Evolutionary conservation across 495 filamentous ascomycete genomes (phyloP).

Genomic region (Lepidopterella palustris): DNA sequence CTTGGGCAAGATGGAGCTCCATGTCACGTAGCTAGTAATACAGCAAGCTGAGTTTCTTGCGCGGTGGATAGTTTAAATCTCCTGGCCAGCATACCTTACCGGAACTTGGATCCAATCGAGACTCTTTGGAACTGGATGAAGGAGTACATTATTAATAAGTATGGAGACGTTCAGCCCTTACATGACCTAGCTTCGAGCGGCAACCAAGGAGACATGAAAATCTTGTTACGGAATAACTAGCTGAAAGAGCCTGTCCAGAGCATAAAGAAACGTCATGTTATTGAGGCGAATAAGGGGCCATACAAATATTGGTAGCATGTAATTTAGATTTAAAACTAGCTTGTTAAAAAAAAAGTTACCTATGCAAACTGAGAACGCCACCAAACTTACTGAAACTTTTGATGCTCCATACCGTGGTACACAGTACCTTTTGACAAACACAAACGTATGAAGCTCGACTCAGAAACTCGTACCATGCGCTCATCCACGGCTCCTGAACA

Average conservation of each 20-base stretch:
- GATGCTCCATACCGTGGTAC: not conserved
- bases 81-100: conserved; percentile 27
- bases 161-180: not conserved
- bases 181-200: not conserved
- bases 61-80: conserved; percentile 4
- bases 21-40: conserved; percentile 12
- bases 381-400: not conserved
- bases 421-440: too few relatives aligned
- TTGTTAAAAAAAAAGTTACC: not conserved
- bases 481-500: too few relatives aligned
- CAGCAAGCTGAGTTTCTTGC: conserved; percentile 1
- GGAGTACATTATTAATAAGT: not conserved
- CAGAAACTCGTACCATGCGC: too few relatives aligned
- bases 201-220: conserved; percentile 11
- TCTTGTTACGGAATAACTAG: conserved; percentile 1
- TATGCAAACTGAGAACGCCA: not conserved
- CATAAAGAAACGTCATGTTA: conserved; percentile 15
- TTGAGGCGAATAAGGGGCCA: conserved; percentile 9
- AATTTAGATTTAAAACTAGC: not conserved
- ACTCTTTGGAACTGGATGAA: too few relatives aligned
- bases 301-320: not conserved
- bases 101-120: conserved; percentile 19
- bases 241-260: conserved; percentile 2
- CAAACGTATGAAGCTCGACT: too few relatives aligned
- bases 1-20: conserved; percentile 21